A percentile compares a stretch with the other conserved stretches of the same genome.
phyloP scores from a whole-genome alignment of 2,329 filamentous ascomycete species.

The Amauroascus verrucosus region DNA sequence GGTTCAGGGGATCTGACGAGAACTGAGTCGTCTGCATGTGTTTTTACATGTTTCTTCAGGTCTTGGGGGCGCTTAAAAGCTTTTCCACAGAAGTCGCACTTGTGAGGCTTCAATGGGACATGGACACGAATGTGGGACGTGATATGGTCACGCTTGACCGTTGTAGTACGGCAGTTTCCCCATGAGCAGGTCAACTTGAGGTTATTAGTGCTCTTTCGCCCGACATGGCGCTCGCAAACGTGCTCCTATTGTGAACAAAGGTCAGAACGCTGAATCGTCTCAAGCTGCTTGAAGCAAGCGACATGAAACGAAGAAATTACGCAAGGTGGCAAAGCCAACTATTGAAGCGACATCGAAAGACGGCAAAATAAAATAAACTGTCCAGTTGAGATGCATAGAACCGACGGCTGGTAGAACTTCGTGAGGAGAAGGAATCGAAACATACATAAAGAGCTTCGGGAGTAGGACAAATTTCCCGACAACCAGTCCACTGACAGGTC shows the following conservation, averaged over 20 bases:
- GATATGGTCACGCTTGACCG: conserved; percentile 97
- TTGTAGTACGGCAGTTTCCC: conserved; percentile 91
- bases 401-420: too few species aligned
- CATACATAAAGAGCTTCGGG: conserved; percentile 54
- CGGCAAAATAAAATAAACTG: too few species aligned
- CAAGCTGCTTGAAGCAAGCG: neutral
- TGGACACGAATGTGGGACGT: conserved; percentile 98
- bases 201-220: conserved; percentile 98
- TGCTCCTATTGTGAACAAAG: conserved; percentile 58
- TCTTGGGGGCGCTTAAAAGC: conserved; percentile 98
- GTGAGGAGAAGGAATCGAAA: conserved; percentile 5
- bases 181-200: conserved; percentile 94
- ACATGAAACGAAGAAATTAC: neutral
- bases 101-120: conserved; percentile 97
- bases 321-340: too few species aligned
- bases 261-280: neutral
- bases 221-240: conserved; percentile 95
- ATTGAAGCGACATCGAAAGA: too few species aligned
- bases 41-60: conserved; percentile 99
- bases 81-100: conserved; percentile 97
- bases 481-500: conserved; percentile 53
- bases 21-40: conserved; percentile 90
- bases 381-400: too few species aligned
- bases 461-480: conserved; percentile 49
- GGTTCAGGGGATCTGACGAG: conserved; percentile 55